These are phyloP conservation scores for Colletotrichum viniferum DNA, from an alignment of 2,329 filamentous ascomycete species.

Conservation along the genomic window DNA sequence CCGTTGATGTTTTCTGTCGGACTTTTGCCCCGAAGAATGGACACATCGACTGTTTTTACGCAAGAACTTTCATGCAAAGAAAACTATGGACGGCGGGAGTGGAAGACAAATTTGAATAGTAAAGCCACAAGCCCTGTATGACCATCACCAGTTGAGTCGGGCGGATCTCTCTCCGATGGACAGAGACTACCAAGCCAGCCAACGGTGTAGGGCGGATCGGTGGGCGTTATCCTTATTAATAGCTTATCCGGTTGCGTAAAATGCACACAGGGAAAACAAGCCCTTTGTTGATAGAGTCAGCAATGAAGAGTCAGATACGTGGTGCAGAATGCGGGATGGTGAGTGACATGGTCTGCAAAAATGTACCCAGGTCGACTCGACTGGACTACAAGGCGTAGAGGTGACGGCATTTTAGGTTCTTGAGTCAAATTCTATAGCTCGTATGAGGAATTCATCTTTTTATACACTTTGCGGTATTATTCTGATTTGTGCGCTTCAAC, in stretches of 20 bases:
- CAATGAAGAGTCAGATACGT: neutral
- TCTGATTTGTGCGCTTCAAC: neutral
- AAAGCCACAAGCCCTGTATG: neutral
- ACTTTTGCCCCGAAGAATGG: neutral
- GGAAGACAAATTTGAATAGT: neutral
- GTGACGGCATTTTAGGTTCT: neutral
- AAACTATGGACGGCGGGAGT: fast-evolving
- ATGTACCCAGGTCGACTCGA: neutral
- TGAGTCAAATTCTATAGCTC: neutral
- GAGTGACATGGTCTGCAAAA: neutral
- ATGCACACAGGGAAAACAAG: neutral
- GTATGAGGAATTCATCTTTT: neutral
- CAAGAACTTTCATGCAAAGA: neutral
- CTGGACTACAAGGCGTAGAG: neutral
- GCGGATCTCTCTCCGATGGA: neutral
- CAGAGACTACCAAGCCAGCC: neutral
- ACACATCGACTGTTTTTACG: neutral
- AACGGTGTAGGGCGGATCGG: neutral
- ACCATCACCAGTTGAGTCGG: neutral
- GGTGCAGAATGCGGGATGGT: neutral
- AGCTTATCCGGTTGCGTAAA: neutral
- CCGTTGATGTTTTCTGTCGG: neutral
- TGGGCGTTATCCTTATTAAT: neutral
- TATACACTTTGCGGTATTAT: neutral
- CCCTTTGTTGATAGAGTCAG: neutral